Conservation (phyloP, 1,139 yeast species). For the Candida labiduridarum region DNA sequence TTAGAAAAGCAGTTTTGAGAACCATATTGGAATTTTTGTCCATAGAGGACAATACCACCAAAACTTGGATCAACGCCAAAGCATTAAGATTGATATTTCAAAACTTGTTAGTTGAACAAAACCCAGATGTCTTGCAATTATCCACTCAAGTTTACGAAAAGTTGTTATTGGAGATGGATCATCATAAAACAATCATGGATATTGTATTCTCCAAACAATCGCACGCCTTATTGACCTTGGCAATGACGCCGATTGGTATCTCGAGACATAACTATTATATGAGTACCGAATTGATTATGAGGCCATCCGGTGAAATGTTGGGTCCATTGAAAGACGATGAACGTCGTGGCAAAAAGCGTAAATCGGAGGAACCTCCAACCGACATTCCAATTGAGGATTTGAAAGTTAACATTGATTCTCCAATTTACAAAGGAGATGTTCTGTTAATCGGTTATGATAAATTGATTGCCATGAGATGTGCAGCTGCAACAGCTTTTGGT, state of each 20-base stretch:
- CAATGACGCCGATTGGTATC: slow-evolving; percentile 94
- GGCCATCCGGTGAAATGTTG: slow-evolving; percentile 74
- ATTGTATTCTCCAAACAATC: slow-evolving; percentile 44
- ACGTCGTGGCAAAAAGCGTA: slow-evolving; percentile 38
- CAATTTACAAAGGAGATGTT: slow-evolving; percentile 89
- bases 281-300: slow-evolving; percentile 71
- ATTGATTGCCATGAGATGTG: slow-evolving; percentile 73
- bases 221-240: slow-evolving; percentile 63
- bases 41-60: slow-evolving; percentile 64
- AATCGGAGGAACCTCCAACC: slow-evolving; percentile 29
- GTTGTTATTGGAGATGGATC: slow-evolving; percentile 50
- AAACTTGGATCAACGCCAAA: slow-evolving; percentile 78
- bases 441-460: slow-evolving; percentile 78
- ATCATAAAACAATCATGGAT: slow-evolving; percentile 25
- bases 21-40: slow-evolving; percentile 78
- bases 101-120: slow-evolving; percentile 87
- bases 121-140: slow-evolving; percentile 64
- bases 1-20: slow-evolving; percentile 83
- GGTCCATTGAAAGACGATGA: slow-evolving; percentile 25
- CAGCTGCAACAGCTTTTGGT: slow-evolving; percentile 80
- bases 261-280: slow-evolving; percentile 86
- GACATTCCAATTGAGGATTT: slow-evolving; percentile 64
- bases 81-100: slow-evolving; percentile 79
- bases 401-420: slow-evolving; percentile 85
- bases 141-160: slow-evolving; percentile 66